Percentiles rank a stretch among this genome's conserved stretches.
Conservation (phyloP, 768 basidiomycete genomes). For the Termitomyces sp. region DNA sequence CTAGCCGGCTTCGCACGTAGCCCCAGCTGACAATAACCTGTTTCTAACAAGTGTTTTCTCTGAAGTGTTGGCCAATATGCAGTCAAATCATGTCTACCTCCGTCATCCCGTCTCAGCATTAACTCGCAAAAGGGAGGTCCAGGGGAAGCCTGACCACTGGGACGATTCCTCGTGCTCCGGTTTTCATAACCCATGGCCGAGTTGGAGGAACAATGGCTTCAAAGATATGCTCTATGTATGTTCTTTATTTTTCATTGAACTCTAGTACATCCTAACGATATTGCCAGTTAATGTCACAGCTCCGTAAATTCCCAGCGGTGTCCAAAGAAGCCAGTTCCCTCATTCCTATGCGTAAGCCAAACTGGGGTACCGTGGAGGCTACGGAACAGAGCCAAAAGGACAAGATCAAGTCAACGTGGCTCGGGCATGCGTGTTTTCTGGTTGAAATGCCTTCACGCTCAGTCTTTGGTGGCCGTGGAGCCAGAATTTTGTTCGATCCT, state of each 20-base stretch:
- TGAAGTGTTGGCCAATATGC: neutral
- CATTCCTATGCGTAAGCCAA: constrained; percentile 33
- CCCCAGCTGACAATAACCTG: too few species aligned
- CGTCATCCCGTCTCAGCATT: neutral
- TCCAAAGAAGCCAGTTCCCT: constrained; percentile 10
- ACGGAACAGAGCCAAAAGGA: constrained; percentile 21
- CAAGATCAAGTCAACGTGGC: constrained; percentile 49
- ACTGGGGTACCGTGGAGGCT: constrained; percentile 28
- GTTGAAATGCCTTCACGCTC: constrained; percentile 42
- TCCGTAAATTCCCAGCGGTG: constrained; percentile 8
- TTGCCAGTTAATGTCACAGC: neutral
- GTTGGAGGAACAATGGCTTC: constrained; percentile 15
- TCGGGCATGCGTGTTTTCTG: constrained; percentile 54
- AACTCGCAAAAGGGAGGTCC: neutral
- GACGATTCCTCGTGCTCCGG: constrained; percentile 17
- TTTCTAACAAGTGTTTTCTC: too few species aligned
- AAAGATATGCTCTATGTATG: constrained; percentile 15
- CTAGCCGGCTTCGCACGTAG: too few species aligned
- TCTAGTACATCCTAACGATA: neutral
- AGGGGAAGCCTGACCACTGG: constrained; percentile 24
- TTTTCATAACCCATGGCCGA: constrained; percentile 28
- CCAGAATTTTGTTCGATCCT: constrained; percentile 50
- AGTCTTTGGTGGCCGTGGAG: constrained; percentile 28
- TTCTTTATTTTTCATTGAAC: neutral
- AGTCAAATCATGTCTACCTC: neutral